Evolutionary conservation across 495 filamentous ascomycete species (phyloP), one percentile per base, ranked within the genome.

Genomic region (Xeromyces bisporus): DNA sequence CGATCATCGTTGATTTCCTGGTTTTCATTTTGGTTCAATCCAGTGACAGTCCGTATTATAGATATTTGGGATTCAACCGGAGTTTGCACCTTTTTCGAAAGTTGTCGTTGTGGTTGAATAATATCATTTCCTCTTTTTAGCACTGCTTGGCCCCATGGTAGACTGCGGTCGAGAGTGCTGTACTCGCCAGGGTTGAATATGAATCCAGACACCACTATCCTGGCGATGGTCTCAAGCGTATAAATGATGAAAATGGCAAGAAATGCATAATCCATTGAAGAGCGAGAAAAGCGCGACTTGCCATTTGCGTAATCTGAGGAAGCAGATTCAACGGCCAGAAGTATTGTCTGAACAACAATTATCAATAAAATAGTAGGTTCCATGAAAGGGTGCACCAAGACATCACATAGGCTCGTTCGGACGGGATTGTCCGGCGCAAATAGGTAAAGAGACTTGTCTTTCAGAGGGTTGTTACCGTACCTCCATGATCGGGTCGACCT

Each of bases 131-230:
- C 77, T 53, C 84, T 84, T 33, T 78, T 71, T 7, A 67, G 51
- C 10, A 94, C 55, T n/a, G 73, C 76, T 40, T 76, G 71, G 34
- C 69, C 72, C 11, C 92, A 53, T 3, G 81, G 76, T 24, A 76
- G 58, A 33, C 73, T 69, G 36, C 75, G 67, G 44, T 82, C 66
- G 41, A 79, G 74, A 12, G 79, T 87, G 46, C 72, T 87, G 47
- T 87, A 91, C 50, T 86, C 85, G 11, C 61, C 56, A 4, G 86
- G 71, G 50, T 99, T 99, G 32, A 91, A 59, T 23, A 99, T 61
- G 32, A 94, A 73, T 3, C 89, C 89, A 0, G 91, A 96, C 7
- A 99, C 89, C 35, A 96, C 73, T 23, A 81, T 73, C 36, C 81
- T 74, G 31, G 79, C 75, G 27, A 72, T 52, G 16, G 89, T 68